Percentiles rank a stretch among this genome's conserved stretches.
phyloP scores from a whole-genome alignment of 306 rosid species.

The Vigna hirtella region DNA sequence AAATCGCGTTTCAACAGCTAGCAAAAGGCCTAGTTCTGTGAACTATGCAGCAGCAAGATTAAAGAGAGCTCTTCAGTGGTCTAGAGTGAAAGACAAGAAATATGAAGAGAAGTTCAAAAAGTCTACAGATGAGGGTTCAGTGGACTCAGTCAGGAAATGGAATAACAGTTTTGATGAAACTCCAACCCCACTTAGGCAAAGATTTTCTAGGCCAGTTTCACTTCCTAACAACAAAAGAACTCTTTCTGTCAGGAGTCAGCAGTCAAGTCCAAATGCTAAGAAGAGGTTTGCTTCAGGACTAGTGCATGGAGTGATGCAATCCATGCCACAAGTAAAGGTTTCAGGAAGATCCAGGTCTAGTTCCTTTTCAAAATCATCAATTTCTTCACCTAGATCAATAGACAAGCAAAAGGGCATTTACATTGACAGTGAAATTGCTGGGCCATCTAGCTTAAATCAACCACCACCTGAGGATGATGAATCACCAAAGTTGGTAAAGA shows the following conservation, averaged over 20 bases:
- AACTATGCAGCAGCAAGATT: constrained; percentile 68
- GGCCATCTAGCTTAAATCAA: constrained; percentile 72
- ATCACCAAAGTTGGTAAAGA: constrained; percentile 51
- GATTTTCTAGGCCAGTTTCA: constrained; percentile 72
- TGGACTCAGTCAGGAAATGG: constrained; percentile 60
- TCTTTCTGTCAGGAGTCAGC: constrained; percentile 86
- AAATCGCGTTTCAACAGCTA: constrained; percentile 43
- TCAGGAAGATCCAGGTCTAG: constrained; percentile 81
- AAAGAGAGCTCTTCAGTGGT: constrained; percentile 79
- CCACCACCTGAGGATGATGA: constrained; percentile 48
- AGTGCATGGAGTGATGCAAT: constrained; percentile 71
- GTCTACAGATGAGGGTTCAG: constrained; percentile 52
- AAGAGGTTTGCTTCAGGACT: constrained; percentile 87
- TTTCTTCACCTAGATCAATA: constrained; percentile 77
- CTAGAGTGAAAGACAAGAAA: constrained; percentile 63
- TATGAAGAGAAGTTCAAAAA: constrained; percentile 48
- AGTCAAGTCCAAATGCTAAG: constrained; percentile 95
- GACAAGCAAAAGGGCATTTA: constrained; percentile 77
- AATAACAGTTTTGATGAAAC: constrained; percentile 59
- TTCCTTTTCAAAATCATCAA: constrained; percentile 80
- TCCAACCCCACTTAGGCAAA: constrained; percentile 77
- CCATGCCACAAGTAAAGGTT: constrained; percentile 63
- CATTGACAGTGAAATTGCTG: constrained; percentile 65
- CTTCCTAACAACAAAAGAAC: constrained; percentile 79
- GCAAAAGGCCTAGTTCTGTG: constrained; percentile 71